Evolutionary conservation across 2,329 filamentous ascomycete species (phyloP).

Genomic region (Cladosporium cucumerinum): DNA sequence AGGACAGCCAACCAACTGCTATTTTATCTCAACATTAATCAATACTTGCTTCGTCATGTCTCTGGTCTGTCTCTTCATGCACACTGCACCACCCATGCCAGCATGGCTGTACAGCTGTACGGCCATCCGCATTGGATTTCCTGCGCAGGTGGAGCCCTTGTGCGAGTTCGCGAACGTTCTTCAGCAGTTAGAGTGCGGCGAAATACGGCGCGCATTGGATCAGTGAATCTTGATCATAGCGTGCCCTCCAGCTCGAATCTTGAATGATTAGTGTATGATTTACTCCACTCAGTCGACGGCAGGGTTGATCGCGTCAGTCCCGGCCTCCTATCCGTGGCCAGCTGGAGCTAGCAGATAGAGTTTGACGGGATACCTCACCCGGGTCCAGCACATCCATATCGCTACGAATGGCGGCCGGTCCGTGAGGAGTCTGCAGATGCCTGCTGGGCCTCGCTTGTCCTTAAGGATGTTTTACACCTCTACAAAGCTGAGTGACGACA

Average conservation of each 20-base stretch:
- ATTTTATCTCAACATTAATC: neutral
- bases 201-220: neutral
- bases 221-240: neutral
- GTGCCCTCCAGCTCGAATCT: neutral
- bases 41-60: neutral
- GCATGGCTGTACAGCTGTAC: neutral
- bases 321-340: neutral
- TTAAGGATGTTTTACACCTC: neutral
- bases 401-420: slow-evolving; percentile 2
- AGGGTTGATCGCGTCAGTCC: slow-evolving; percentile 1
- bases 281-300: neutral
- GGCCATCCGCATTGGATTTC: neutral
- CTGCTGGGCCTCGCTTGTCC: neutral
- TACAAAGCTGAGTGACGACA: neutral
- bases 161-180: neutral
- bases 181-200: neutral
- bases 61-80: neutral
- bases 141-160: neutral
- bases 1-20: neutral
- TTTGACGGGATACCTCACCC: slow-evolving; percentile 2
- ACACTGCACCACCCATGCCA: neutral
- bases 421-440: slow-evolving; percentile 10
- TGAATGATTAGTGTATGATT: neutral
- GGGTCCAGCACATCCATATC: neutral
- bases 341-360: neutral